Evolutionary conservation across 2,329 filamentous ascomycete genomes (phyloP).

Genomic region (Aspergillus pseudoviridinutans): DNA sequence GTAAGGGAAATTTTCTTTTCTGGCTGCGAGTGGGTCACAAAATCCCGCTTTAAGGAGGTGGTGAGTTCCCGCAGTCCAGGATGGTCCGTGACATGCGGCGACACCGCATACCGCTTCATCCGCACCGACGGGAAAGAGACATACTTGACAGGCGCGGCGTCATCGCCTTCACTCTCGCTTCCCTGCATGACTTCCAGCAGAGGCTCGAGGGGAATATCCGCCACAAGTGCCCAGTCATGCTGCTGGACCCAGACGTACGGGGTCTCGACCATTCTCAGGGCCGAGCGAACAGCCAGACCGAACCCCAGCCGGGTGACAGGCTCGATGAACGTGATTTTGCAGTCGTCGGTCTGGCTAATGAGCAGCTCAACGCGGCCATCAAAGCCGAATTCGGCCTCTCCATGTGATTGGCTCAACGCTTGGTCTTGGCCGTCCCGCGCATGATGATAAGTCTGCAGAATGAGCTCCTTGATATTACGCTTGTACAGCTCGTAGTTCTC

Average conservation of each 20-base stretch:
- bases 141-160: background rate
- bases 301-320: conserved; percentile 5
- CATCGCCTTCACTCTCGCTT: background rate
- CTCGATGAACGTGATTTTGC: conserved; percentile 4
- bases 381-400: conserved; percentile 6
- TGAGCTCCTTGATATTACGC: background rate
- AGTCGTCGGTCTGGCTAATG: conserved; percentile 1
- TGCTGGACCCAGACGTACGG: conserved; percentile 11
- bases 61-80: background rate
- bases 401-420: background rate
- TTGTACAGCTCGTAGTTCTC: conserved; percentile 1
- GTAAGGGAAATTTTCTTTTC: conserved; percentile 1
- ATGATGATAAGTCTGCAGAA: background rate
- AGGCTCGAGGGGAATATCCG: conserved; percentile 1
- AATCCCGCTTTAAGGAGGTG: background rate
- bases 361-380: background rate
- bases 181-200: conserved; percentile 3
- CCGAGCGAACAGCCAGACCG: conserved; percentile 6
- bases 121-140: conserved; percentile 2
- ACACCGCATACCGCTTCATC: conserved; percentile 1
- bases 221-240: conserved; percentile 9
- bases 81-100: background rate
- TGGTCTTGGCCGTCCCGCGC: background rate
- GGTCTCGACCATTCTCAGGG: conserved; percentile 4
- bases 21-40: background rate